These are phyloP conservation scores for Kodamaea alishanica DNA, from an alignment of 1,139 yeast genomes.

Conservation along the genomic window DNA sequence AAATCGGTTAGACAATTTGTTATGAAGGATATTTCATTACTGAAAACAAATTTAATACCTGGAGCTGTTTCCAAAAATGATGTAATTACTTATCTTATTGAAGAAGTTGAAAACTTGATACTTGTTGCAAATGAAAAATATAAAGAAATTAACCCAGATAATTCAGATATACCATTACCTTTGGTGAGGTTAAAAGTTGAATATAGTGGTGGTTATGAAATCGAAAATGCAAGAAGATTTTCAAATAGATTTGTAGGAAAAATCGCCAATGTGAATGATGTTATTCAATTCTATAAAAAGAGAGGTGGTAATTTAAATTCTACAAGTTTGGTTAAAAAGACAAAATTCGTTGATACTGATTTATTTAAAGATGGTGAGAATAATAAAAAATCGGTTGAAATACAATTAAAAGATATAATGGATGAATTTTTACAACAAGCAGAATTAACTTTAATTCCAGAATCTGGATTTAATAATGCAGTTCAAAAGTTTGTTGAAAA, in stretches of 20 bases:
- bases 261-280: slow-evolving; percentile 87
- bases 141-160: slow-evolving; percentile 33
- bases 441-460: slow-evolving; percentile 68
- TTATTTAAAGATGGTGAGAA: slow-evolving; percentile 19
- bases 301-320: slow-evolving; percentile 17
- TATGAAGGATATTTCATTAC: slow-evolving; percentile 60
- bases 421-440: slow-evolving; percentile 59
- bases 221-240: slow-evolving; percentile 85
- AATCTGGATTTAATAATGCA: slow-evolving; percentile 71
- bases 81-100: slow-evolving; percentile 57
- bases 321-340: slow-evolving; percentile 14
- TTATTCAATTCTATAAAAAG: slow-evolving; percentile 65
- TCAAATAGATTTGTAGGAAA: slow-evolving; percentile 86
- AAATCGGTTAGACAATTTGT: slow-evolving; percentile 81
- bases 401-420: slow-evolving; percentile 58
- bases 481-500: slow-evolving; percentile 70
- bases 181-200: slow-evolving; percentile 80
- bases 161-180: slow-evolving; percentile 61
- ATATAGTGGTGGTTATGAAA: slow-evolving; percentile 84
- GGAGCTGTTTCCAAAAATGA: slow-evolving; percentile 62
- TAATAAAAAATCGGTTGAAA: slow-evolving; percentile 27
- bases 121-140: slow-evolving; percentile 53
- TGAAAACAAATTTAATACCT: slow-evolving; percentile 51
- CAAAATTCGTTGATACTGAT: slow-evolving; percentile 24
- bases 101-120: slow-evolving; percentile 66